Conservation (phyloP, 139 green algal species). For the Monoraphidium neglectum region DNA sequence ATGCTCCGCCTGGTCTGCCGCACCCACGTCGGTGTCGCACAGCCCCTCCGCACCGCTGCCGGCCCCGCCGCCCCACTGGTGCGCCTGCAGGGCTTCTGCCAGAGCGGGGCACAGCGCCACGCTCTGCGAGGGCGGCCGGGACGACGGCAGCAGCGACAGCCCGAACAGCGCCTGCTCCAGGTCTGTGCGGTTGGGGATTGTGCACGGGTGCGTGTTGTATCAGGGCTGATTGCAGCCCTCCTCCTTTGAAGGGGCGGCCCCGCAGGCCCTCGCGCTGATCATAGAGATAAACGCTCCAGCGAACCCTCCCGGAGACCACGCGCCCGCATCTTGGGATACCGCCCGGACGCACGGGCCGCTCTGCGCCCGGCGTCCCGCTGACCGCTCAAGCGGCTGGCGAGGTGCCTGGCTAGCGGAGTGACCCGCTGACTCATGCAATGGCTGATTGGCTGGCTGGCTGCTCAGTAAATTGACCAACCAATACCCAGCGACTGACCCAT, state of each 20-base stretch:
- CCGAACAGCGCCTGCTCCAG: constrained; percentile 24
- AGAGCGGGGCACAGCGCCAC: constrained; percentile 9
- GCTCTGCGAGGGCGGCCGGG: neutral
- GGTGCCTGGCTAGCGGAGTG: neutral
- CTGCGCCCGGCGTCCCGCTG: neutral
- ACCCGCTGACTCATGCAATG: too few species aligned
- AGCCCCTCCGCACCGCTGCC: too few species aligned
- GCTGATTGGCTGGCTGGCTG: neutral
- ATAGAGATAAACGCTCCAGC: too few species aligned
- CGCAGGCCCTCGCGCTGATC: too few species aligned
- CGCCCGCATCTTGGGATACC: neutral
- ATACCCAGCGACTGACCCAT: constrained; percentile 16
- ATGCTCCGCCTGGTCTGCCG: neutral
- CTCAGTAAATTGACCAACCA: neutral
- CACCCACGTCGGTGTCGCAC: neutral
- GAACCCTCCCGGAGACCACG: neutral
- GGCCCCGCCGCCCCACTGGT: neutral
- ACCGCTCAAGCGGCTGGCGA: neutral
- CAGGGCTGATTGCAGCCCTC: too few species aligned
- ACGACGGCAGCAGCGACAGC: neutral
- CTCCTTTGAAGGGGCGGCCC: too few species aligned
- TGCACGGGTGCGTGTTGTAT: neutral
- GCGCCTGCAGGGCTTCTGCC: neutral
- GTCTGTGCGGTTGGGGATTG: neutral
- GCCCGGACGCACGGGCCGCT: neutral